Evolutionary conservation across 2,329 filamentous ascomycete genomes (phyloP), one percentile per base, ranked within the genome.

Genomic region (Fusarium sp.): DNA sequence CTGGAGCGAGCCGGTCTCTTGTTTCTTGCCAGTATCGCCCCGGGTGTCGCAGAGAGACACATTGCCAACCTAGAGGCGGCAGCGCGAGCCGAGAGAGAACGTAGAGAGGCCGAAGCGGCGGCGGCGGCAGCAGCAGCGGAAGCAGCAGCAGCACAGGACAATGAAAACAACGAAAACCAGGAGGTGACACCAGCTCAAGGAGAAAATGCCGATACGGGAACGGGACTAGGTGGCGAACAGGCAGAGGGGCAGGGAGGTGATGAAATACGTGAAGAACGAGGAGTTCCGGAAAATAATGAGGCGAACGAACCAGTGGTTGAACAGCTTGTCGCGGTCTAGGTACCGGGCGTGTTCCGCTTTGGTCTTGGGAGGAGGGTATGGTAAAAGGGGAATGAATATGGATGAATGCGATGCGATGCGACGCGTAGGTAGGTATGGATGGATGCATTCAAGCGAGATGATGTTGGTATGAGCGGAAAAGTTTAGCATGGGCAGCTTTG

Each of bases 11-110:
- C 90, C 20, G 85, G 88, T 0, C 85, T 92, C 18, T 83, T 93
- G 27, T 92, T 93, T 76, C 82, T 93, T 25, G 91, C 91, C 22
- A 93, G 91, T 78, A 87, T 93, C 69, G 89, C 91, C 2, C 91
- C 91, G 1, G 91, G 91, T 11, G 87, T 93, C 27, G 90, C 90
- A 1, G 91, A 93, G 81, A 84, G 90, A 58, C 91, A 93, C 70
- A 92, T 93, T 69, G 88, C 87, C 27, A 86, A 88, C 52, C 80
- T 90, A 3, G 88, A 90, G 74, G 88, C 86, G 5, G 86, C 88
- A 65, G 86, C 85, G 42, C 82, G 86, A 59, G 84, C 81, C 3
- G 87, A 87, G 73, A 79, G 82, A 45, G 81, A 85, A 69, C 82
- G 86, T 29, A 82, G 82, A 73, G 85, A 88, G 67, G 84, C 82